phyloP scores from a whole-genome alignment of 2,329 filamentous ascomycete species.

The Emergomyces pasteurianus region DNA sequence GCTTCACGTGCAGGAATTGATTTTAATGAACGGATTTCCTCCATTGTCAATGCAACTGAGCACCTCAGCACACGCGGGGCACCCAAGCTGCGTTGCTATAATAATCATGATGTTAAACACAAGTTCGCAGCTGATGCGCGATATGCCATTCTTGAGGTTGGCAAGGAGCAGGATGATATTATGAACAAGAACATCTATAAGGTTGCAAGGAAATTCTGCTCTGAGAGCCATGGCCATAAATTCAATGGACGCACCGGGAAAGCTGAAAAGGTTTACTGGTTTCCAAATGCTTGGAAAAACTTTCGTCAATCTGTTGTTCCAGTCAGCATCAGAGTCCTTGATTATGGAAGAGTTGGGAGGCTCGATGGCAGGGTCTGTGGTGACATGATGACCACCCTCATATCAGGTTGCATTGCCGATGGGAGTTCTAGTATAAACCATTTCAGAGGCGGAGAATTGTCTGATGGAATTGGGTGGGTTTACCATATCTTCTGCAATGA shows the following conservation, averaged over 20 bases:
- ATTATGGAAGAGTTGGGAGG: neutral
- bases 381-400: neutral
- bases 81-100: neutral
- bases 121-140: neutral
- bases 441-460: neutral
- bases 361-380: neutral
- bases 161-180: neutral
- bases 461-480: neutral
- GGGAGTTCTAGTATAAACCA: neutral
- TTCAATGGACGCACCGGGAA: neutral
- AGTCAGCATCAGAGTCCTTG: neutral
- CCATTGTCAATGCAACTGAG: neutral
- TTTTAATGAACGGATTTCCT: neutral
- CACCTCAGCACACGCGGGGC: neutral
- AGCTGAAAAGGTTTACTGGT: neutral
- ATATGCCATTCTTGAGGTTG: neutral
- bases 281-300: neutral
- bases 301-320: neutral
- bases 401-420: neutral
- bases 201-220: neutral
- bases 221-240: neutral
- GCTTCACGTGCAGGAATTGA: neutral
- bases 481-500: neutral
- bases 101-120: neutral
- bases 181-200: neutral